Evolutionary conservation across 352 stramenopile genomes (phyloP).

Genomic region (Phytophthora idaei): DNA sequence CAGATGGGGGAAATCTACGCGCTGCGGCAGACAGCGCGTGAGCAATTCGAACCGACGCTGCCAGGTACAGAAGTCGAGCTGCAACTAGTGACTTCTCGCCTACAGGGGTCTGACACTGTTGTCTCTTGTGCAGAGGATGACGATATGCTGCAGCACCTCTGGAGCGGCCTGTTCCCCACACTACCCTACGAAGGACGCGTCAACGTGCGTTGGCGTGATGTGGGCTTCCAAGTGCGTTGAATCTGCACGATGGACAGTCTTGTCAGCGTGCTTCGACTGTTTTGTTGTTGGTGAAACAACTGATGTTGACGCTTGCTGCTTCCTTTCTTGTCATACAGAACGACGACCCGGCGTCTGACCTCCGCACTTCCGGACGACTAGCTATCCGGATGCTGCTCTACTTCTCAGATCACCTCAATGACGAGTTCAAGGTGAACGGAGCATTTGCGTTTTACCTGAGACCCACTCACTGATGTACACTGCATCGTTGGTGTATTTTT

Average conservation of each 20-base stretch:
- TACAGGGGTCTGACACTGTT: slow-evolving; percentile 6
- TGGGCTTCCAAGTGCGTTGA: slow-evolving; percentile 65
- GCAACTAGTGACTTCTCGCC: background rate
- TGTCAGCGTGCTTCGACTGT: background rate
- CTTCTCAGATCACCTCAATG: slow-evolving; percentile 69
- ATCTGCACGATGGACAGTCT: too few relatives aligned
- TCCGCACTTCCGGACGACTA: slow-evolving; percentile 63
- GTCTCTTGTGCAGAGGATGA: slow-evolving; percentile 45
- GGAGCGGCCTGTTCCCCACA: slow-evolving; percentile 66
- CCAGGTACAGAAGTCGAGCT: slow-evolving; percentile 32
- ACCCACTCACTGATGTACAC: slow-evolving; percentile 5
- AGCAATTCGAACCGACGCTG: slow-evolving; percentile 57
- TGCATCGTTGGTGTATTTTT: slow-evolving; percentile 7
- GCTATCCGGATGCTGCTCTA: slow-evolving; percentile 72
- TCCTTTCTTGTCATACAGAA: slow-evolving; percentile 41
- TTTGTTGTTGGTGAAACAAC: slow-evolving; percentile 1
- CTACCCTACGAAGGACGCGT: slow-evolving; percentile 71
- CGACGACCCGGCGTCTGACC: slow-evolving; percentile 62
- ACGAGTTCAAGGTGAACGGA: slow-evolving; percentile 63
- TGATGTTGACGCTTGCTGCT: slow-evolving; percentile 3
- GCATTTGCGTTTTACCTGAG: background rate
- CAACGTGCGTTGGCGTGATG: slow-evolving; percentile 64
- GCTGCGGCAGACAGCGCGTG: slow-evolving; percentile 58
- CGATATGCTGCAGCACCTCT: slow-evolving; percentile 70
- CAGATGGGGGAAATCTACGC: slow-evolving; percentile 70